These are phyloP conservation scores for Glarea lozoyensis DNA, from an alignment of 495 filamentous ascomycete species.

Conservation along the genomic window DNA sequence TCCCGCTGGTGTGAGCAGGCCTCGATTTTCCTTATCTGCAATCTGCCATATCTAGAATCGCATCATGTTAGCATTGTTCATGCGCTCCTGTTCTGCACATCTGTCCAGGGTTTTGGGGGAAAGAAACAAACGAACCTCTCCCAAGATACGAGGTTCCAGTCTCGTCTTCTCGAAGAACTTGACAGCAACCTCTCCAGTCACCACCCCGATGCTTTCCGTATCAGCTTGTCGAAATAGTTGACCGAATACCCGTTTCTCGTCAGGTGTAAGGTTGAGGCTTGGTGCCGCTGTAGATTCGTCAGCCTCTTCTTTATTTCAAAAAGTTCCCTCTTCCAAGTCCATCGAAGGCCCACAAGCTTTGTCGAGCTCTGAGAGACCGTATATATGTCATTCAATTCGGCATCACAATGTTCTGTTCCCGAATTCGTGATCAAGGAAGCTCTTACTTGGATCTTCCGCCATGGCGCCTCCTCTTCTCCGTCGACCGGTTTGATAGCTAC, in stretches of 20 bases:
- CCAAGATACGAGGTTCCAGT: conserved; percentile 72
- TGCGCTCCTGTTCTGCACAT: background rate
- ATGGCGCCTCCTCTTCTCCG: conserved; percentile 17
- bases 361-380: too few species aligned
- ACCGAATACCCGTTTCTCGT: conserved; percentile 89
- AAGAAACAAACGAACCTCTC: conserved; percentile 56
- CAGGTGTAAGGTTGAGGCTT: conserved; percentile 77
- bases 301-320: background rate
- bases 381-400: too few species aligned
- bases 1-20: conserved; percentile 81
- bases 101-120: background rate
- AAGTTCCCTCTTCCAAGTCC: too few species aligned
- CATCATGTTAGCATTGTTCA: conserved; percentile 9
- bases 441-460: conserved; percentile 24
- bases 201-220: conserved; percentile 79
- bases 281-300: conserved; percentile 37
- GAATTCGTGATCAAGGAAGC: conserved; percentile 12
- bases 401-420: background rate
- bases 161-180: conserved; percentile 97
- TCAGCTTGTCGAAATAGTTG: conserved; percentile 88
- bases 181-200: conserved; percentile 92
- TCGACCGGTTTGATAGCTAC: background rate
- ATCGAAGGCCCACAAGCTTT: too few species aligned
- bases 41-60: conserved; percentile 88
- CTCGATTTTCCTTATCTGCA: conserved; percentile 91